Evolutionary conservation across 345 rosid species (phyloP), one percentile per base, ranked within the genome.

Genomic region (Gossypium thurberi): DNA sequence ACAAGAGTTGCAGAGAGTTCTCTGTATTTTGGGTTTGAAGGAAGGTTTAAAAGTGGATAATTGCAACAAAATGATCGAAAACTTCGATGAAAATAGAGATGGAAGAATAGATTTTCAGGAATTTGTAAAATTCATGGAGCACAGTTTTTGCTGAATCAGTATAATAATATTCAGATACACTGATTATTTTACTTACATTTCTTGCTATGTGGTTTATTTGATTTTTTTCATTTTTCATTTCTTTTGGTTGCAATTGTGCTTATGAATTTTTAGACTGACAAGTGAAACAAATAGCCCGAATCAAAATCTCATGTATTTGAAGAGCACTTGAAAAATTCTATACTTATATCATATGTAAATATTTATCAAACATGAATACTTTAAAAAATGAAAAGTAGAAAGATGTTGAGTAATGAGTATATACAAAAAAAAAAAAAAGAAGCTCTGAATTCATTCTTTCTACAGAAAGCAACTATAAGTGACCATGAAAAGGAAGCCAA

Each of bases 61-160:
- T 17, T 93, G 98, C 81, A 81, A 60, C 74, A 85, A 72, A 75
- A 91, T 93, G 95, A 93, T 91, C 74, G 71, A 53, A 72, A 76
- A 67, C 14, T 86, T 73, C 13, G 88, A 93, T 58, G 84, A 78
- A 68, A 86, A 85, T 43, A 80, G 80, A 61, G 90, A 89, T 44
- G 93, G 86, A 62, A 84, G 78, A 68, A 87, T 93, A 17, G 91
- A 91, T 74, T 91, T 91, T 46, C 60, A 75, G 28, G 93, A 92
- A 71, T 93, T 93, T 80, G 84, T 85, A 14, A 89, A 83, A 75
- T 75, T 89, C 72, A 88, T 93, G 91, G 96, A 89, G 78, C 84
- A 65, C 13, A 79, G 77, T 69, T 81, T 84, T 74, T 82, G 81
- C 73, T 89, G 84, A 11, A 9, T 56, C 12, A 48, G 20, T 51